phyloP scores from a whole-genome alignment of 2,329 filamentous ascomycete species.

The Magnaporthiopsis incrustans region DNA sequence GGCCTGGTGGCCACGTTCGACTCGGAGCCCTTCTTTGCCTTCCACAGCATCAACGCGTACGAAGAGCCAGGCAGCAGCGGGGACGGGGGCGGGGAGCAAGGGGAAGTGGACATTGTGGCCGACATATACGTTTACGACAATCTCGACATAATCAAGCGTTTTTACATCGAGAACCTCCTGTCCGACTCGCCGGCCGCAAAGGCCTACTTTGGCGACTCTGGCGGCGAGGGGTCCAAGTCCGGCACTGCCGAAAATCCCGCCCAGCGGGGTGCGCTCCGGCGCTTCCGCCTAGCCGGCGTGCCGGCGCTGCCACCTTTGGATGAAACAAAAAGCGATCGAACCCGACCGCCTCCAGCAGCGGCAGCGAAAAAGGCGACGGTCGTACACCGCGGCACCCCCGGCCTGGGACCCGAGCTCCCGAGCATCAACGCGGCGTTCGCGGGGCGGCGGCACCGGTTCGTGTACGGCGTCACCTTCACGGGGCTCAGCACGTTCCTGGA shows the following conservation, averaged over 20 bases:
- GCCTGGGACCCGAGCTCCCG: slow-evolving; percentile 27
- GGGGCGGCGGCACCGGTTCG: slow-evolving; percentile 30
- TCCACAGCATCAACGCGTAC: slow-evolving; percentile 52
- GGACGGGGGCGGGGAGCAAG: slow-evolving; percentile 12
- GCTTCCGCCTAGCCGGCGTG: slow-evolving; percentile 10
- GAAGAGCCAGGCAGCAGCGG: slow-evolving; percentile 28
- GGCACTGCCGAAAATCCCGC: not conserved
- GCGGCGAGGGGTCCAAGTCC: not conserved
- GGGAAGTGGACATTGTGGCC: slow-evolving; percentile 34
- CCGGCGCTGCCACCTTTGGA: not conserved
- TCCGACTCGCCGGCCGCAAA: slow-evolving; percentile 26
- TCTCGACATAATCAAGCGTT: slow-evolving; percentile 38
- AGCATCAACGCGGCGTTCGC: slow-evolving; percentile 32
- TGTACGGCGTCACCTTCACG: slow-evolving; percentile 30
- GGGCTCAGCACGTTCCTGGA: slow-evolving; percentile 32
- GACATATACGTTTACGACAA: slow-evolving; percentile 42
- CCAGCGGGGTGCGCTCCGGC: slow-evolving; percentile 5
- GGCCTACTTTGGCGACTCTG: slow-evolving; percentile 8
- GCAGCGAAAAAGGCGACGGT: slow-evolving; percentile 1
- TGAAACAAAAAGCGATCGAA: not conserved
- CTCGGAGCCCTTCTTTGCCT: slow-evolving; percentile 46
- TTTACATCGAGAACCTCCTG: slow-evolving; percentile 44
- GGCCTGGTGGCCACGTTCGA: slow-evolving; percentile 46
- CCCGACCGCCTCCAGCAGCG: not conserved
- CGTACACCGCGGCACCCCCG: slow-evolving; percentile 4